These are phyloP conservation scores for Tympanopsis confertula DNA, from an alignment of 2,329 filamentous ascomycete species.

Conservation along the genomic window DNA sequence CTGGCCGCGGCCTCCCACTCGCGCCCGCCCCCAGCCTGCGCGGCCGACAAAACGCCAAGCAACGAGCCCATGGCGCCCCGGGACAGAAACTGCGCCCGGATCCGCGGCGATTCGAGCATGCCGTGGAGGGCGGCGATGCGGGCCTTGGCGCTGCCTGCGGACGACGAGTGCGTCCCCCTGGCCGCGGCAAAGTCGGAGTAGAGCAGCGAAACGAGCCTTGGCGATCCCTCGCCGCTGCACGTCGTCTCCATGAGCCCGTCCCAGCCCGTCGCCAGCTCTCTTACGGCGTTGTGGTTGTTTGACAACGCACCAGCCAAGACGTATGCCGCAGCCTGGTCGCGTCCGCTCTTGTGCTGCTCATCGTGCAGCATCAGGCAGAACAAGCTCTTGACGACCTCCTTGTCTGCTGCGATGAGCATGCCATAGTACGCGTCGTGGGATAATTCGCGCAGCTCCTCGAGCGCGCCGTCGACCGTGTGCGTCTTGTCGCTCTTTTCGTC, in stretches of 20 bases:
- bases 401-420: conserved; percentile 45
- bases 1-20: conserved; percentile 37
- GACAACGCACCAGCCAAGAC: conserved; percentile 46
- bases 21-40: no score
- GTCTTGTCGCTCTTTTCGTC: conserved; percentile 7
- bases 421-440: conserved; percentile 63
- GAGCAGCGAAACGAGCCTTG: no score
- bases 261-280: conserved; percentile 37
- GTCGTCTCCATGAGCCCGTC: conserved; percentile 20
- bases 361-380: conserved; percentile 39
- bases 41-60: conserved; percentile 35
- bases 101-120: conserved; percentile 38
- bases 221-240: no score
- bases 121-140: conserved; percentile 38
- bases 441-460: conserved; percentile 48
- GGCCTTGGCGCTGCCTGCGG: conserved; percentile 7
- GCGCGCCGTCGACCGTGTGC: conserved; percentile 8
- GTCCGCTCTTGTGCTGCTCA: conserved; percentile 8
- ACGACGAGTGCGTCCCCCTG: conserved; percentile 9
- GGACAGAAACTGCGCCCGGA: conserved; percentile 43
- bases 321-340: conserved; percentile 39
- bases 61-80: conserved; percentile 40
- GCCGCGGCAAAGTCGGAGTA: conserved; percentile 14
- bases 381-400: conserved; percentile 37
- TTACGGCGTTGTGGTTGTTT: conserved; percentile 53